Evolutionary conservation across 1,284 basidiomycete species (phyloP).

Genomic region (Irpex sp.): DNA sequence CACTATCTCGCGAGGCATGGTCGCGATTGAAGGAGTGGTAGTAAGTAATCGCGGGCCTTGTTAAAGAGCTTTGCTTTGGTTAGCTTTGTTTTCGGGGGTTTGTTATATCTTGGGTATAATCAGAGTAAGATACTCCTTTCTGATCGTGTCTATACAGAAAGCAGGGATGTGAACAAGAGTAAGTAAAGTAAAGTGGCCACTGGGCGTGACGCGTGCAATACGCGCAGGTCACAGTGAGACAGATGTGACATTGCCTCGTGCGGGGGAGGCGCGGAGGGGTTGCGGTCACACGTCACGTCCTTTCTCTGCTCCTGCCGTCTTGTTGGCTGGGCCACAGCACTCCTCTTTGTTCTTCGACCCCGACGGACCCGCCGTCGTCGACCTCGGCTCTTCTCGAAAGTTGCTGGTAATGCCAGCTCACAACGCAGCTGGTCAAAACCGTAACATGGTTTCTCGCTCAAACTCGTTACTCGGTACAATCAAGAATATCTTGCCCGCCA

Average conservation of each 20-base stretch:
- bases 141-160: neutral
- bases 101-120: neutral
- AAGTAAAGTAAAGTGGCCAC: neutral
- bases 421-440: slow-evolving; percentile 10
- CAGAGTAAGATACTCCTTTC: neutral
- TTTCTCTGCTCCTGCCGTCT: slow-evolving; percentile 3
- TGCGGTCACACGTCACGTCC: slow-evolving; percentile 9
- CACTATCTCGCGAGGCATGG: slow-evolving; percentile 85
- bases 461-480: slow-evolving; percentile 26
- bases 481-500: slow-evolving; percentile 27
- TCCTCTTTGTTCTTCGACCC: neutral
- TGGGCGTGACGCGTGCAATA: slow-evolving; percentile 13
- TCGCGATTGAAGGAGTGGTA: neutral
- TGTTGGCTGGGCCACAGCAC: slow-evolving; percentile 1
- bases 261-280: slow-evolving; percentile 1
- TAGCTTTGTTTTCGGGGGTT: neutral
- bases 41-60: no score
- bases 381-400: neutral
- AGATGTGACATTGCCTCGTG: neutral
- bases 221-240: slow-evolving; percentile 5
- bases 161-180: neutral
- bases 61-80: no score
- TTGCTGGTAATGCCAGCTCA: slow-evolving; percentile 4
- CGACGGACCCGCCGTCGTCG: neutral
- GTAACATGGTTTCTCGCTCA: slow-evolving; percentile 20